phyloP scores from a whole-genome alignment of 108 stramenopile genomes.

The Cyclostephanos invisitatus region DNA sequence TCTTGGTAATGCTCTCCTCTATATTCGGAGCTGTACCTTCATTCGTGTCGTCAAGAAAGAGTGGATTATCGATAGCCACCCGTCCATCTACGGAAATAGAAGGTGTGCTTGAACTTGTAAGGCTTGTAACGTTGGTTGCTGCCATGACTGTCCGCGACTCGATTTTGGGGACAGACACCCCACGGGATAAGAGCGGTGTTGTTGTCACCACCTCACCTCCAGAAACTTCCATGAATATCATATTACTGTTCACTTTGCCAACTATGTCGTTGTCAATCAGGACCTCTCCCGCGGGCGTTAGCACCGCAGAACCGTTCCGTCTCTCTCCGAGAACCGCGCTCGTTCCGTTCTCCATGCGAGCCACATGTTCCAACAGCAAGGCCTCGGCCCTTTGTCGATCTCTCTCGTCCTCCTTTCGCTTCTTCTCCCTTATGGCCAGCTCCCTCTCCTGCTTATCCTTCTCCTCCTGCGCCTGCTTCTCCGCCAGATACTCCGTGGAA shows the following conservation, averaged over 20 bases:
- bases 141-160: not conserved
- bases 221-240: constrained; percentile 31
- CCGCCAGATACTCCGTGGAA: constrained; percentile 69
- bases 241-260: constrained; percentile 15
- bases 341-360: constrained; percentile 27
- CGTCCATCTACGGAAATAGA: not conserved
- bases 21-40: constrained; percentile 33
- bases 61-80: not conserved
- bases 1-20: constrained; percentile 24
- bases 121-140: not conserved
- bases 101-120: too few relatives aligned
- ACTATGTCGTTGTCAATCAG: constrained; percentile 20
- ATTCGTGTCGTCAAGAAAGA: constrained; percentile 16
- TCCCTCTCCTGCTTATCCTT: constrained; percentile 61
- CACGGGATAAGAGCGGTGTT: constrained; percentile 21
- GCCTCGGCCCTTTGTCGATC: constrained; percentile 26
- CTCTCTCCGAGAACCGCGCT: constrained; percentile 17
- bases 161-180: constrained; percentile 8
- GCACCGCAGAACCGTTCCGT: constrained; percentile 32
- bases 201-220: constrained; percentile 33
- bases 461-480: constrained; percentile 60
- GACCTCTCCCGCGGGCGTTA: constrained; percentile 29
- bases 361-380: constrained; percentile 26
- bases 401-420: constrained; percentile 40
- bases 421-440: constrained; percentile 48